Percentiles rank a stretch among this genome's conserved stretches.
Evolutionary conservation across 495 filamentous ascomycete genomes (phyloP).

Genomic region (Pseudotulostoma volvatum): DNA sequence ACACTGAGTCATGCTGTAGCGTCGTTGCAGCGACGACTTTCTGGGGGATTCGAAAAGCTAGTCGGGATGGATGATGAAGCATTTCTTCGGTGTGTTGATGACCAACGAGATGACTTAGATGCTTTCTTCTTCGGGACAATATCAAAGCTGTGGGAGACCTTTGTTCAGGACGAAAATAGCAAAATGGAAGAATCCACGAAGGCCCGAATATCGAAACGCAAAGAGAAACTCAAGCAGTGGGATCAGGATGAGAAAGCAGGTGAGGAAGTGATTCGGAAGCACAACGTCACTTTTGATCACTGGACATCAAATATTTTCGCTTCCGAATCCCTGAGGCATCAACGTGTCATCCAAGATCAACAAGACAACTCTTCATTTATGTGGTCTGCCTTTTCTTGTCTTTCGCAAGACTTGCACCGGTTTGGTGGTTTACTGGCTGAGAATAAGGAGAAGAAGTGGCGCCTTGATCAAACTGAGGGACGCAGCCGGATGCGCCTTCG

Average conservation of each 20-base stretch:
- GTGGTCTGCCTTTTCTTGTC: slow-evolving; percentile 50
- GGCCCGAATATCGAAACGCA: slow-evolving; percentile 50
- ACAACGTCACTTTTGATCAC: slow-evolving; percentile 67
- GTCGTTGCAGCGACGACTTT: slow-evolving; percentile 53
- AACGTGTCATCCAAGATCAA: slow-evolving; percentile 73
- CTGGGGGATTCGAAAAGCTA: slow-evolving; percentile 64
- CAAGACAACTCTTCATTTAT: slow-evolving; percentile 73
- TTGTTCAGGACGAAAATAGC: slow-evolving; percentile 62
- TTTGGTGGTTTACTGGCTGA: slow-evolving; percentile 67
- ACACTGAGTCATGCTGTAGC: slow-evolving; percentile 53
- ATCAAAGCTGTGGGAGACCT: slow-evolving; percentile 69
- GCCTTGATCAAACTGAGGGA: slow-evolving; percentile 87
- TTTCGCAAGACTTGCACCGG: slow-evolving; percentile 55
- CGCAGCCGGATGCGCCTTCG: slow-evolving; percentile 87
- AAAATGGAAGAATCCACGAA: slow-evolving; percentile 56
- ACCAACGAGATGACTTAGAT: slow-evolving; percentile 67
- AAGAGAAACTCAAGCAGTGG: slow-evolving; percentile 70
- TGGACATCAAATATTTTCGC: slow-evolving; percentile 92
- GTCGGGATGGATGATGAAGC: slow-evolving; percentile 73
- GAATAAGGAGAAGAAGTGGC: slow-evolving; percentile 54
- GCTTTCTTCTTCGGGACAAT: slow-evolving; percentile 60
- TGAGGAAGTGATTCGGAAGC: slow-evolving; percentile 56
- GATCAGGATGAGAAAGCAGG: slow-evolving; percentile 43
- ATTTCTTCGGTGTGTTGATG: slow-evolving; percentile 78
- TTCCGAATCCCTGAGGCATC: slow-evolving; percentile 81